phyloP scores from a whole-genome alignment of 2,329 filamentous ascomycete species.

The Aspergillus luchuensis region DNA sequence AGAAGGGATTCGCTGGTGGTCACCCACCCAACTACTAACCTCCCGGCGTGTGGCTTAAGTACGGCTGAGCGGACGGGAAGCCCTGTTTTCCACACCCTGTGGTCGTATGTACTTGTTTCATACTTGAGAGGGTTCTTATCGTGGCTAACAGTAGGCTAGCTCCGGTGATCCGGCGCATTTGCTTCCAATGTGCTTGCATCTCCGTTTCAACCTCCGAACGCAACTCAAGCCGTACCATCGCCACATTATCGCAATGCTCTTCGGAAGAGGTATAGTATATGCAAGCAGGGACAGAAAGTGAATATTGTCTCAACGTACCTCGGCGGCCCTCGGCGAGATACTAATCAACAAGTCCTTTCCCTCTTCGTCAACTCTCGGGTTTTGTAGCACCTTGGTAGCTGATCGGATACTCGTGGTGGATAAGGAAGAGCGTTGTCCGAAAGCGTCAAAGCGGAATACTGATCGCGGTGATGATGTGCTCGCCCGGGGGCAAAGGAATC shows the following conservation, averaged over 20 bases:
- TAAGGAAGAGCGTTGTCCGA: slow-evolving; percentile 33
- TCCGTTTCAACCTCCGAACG: no score
- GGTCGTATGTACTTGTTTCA: slow-evolving; percentile 42
- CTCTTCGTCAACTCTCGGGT: slow-evolving; percentile 77
- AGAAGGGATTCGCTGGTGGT: slow-evolving; percentile 50
- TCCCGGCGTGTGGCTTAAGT: slow-evolving; percentile 50
- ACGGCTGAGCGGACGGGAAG: slow-evolving; percentile 51
- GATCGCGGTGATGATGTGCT: not conserved
- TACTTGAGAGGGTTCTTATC: slow-evolving; percentile 7
- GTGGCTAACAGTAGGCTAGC: not conserved
- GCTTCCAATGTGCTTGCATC: not conserved
- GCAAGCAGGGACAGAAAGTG: not conserved
- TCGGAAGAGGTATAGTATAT: not conserved
- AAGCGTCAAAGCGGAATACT: not conserved
- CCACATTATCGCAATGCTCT: not conserved
- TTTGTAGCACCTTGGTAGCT: slow-evolving; percentile 54
- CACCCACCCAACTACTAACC: slow-evolving; percentile 52
- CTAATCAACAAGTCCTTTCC: slow-evolving; percentile 81
- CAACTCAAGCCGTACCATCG: not conserved
- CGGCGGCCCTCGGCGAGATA: slow-evolving; percentile 80
- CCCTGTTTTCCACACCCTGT: slow-evolving; percentile 51
- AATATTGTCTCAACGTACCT: slow-evolving; percentile 54
- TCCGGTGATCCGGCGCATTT: not conserved
- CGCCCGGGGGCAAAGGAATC: not conserved
- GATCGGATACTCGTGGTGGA: slow-evolving; percentile 36